A percentile compares a stretch with the other conserved stretches of the same genome.
Conservation (phyloP, 768 basidiomycete species). For the Leccinum disarticulatum region DNA sequence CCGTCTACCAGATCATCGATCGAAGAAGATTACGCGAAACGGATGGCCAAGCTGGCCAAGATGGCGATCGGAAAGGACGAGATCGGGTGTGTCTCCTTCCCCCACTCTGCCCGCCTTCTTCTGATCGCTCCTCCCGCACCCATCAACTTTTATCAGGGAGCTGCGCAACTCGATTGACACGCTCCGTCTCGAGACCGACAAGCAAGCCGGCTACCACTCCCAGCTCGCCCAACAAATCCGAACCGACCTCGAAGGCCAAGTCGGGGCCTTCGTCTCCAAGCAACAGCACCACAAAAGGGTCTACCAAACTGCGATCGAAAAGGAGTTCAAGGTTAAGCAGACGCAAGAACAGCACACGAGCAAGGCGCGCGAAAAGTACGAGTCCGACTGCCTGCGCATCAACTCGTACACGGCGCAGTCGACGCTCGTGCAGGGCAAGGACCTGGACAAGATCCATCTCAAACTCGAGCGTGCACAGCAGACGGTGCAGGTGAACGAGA, state of each 20-base stretch:
- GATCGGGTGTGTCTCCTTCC: conserved; percentile 69
- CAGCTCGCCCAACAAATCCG: conserved; percentile 75
- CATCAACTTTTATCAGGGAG: conserved; percentile 51
- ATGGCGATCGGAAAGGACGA: conserved; percentile 80
- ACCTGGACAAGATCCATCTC: conserved; percentile 83
- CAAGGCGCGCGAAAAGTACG: conserved; percentile 92
- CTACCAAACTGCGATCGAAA: conserved; percentile 78
- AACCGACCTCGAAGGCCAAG: conserved; percentile 68
- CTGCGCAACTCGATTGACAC: conserved; percentile 79
- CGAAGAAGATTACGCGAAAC: conserved; percentile 95
- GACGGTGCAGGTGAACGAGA: conserved; percentile 88
- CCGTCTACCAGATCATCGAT: conserved; percentile 63
- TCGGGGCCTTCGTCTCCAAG: conserved; percentile 56
- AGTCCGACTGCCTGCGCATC: conserved; percentile 87
- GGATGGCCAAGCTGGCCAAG: conserved; percentile 77
- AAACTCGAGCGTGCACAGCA: conserved; percentile 89
- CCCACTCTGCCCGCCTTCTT: not conserved
- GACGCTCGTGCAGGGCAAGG: conserved; percentile 88
- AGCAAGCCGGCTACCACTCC: conserved; percentile 71
- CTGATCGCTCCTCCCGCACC: not conserved
- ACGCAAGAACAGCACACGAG: conserved; percentile 81
- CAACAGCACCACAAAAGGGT: conserved; percentile 74
- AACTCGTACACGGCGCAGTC: conserved; percentile 93
- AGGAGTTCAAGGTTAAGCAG: conserved; percentile 87
- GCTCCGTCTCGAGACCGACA: conserved; percentile 79